Evolutionary conservation across 345 rosid species (phyloP).

Genomic region (Citrus reticulata): DNA sequence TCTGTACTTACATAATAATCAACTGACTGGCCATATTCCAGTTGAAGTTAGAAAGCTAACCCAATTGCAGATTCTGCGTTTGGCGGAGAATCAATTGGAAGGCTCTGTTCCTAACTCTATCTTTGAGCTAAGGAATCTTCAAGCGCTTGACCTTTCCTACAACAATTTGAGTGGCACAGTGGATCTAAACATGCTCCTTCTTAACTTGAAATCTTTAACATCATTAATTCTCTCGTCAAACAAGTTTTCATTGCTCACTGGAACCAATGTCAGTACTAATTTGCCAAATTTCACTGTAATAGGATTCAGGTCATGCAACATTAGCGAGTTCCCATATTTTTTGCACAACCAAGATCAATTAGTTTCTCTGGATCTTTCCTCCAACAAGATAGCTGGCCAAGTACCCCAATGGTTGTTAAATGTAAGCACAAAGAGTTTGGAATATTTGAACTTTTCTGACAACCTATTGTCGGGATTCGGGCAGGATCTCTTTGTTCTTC

Average conservation of each 20-base stretch:
- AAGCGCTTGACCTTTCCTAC: neutral
- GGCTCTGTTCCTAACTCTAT: neutral
- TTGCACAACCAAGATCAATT: constrained; percentile 6
- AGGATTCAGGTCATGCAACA: neutral
- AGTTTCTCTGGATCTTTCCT: neutral
- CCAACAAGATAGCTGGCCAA: constrained; percentile 18
- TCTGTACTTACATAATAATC: neutral
- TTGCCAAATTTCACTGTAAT: neutral
- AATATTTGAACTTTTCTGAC: neutral
- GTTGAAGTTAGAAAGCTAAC: neutral
- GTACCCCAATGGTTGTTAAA: neutral
- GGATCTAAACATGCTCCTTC: neutral
- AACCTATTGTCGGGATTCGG: constrained; percentile 9
- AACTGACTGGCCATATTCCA: neutral
- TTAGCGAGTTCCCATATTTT: neutral
- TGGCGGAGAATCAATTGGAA: neutral
- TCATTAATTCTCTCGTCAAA: neutral
- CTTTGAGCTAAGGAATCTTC: neutral
- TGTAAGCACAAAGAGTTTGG: neutral
- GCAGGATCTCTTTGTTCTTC: neutral
- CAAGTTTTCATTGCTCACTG: neutral
- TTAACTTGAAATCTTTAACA: neutral
- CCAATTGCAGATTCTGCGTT: neutral
- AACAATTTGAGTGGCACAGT: constrained; percentile 16
- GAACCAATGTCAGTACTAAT: neutral